Base-by-base conservation (phyloP, 2,329 filamentous ascomycete species). In the Ophiostoma quercus region DNA sequence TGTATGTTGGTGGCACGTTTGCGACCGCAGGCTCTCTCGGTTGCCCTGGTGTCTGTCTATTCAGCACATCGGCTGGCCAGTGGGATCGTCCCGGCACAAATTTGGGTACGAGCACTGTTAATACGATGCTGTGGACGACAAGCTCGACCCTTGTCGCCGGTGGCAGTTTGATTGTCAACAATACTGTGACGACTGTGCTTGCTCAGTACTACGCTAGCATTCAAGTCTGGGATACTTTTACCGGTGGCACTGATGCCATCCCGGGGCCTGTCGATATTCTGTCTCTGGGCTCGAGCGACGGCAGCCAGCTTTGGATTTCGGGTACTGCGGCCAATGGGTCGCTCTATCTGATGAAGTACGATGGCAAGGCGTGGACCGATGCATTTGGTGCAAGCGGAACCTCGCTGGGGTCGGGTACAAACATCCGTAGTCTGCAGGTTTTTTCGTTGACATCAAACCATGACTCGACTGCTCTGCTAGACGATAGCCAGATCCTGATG, bases 1-100 rank as follows among this genome's bases (percentile, higher is more conserved):
- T 99, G 14, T 99, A 91, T 76, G 90, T 99, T 41, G 94, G 90
- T 51, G 95, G 95, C 41, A 87, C 86, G 11, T 99, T 98, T 76
- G 83, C 87, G n/a, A 87, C 86, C 41, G 95, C 93, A 22, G 95
- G 95, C 37, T 89, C 90, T 4, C 84, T 98, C 39, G 88, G 87
- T 60, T 99, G 95, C 77, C 88, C 90, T 3, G 89, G 87, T 66
- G 86, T 99, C 32, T 99, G 95, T 79, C 82, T 90, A 71, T 96
- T 91, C 80, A 88, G 90, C 76, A 87, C 88, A 1, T 81, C 86
- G 8, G 84, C 84, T 4, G 85, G 84, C 16, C 90, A 94, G 75
- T 99, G 94, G 94, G 90, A 85, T 75, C 87, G 90, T 51, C 91
- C 93, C 16, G 93, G 92, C 9, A 86, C 85, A 63, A 88, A 86